Percentiles rank a stretch among this genome's conserved stretches.
Conservation (phyloP, 441 rosid species). For the Jatropha multifida region DNA sequence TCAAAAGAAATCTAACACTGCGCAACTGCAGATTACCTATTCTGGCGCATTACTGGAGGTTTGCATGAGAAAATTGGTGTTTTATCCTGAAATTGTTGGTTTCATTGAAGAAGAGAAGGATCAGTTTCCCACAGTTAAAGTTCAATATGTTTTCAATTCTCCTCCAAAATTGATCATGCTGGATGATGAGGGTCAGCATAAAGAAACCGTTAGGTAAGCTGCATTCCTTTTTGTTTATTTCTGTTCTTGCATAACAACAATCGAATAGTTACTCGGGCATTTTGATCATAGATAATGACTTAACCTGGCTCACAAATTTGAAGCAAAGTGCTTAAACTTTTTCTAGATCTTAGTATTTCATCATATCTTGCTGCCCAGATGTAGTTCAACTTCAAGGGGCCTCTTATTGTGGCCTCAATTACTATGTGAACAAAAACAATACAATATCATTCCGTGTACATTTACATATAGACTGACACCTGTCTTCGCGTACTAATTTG, state of each 20-base stretch:
- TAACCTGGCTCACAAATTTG: background rate
- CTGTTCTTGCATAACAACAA: background rate
- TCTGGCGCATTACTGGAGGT: conserved; percentile 85
- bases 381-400: background rate
- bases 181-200: conserved; percentile 70
- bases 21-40: conserved; percentile 53
- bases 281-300: background rate
- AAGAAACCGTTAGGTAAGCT: conserved; percentile 76
- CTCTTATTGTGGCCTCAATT: too few relatives aligned
- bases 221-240: conserved; percentile 8
- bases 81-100: conserved; percentile 87
- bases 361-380: background rate
- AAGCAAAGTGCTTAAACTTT: background rate
- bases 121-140: conserved; percentile 61
- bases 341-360: background rate
- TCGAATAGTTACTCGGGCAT: background rate
- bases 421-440: background rate
- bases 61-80: conserved; percentile 90
- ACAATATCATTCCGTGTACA: background rate
- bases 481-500: background rate
- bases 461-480: background rate
- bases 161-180: conserved; percentile 90
- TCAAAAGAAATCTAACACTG: background rate
- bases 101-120: conserved; percentile 92
- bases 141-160: conserved; percentile 78